Evolutionary conservation across 225 moss, liverwort and hornwort species (phyloP), one percentile per base, ranked within the genome.

Genomic region (Marchantia paleacea): DNA sequence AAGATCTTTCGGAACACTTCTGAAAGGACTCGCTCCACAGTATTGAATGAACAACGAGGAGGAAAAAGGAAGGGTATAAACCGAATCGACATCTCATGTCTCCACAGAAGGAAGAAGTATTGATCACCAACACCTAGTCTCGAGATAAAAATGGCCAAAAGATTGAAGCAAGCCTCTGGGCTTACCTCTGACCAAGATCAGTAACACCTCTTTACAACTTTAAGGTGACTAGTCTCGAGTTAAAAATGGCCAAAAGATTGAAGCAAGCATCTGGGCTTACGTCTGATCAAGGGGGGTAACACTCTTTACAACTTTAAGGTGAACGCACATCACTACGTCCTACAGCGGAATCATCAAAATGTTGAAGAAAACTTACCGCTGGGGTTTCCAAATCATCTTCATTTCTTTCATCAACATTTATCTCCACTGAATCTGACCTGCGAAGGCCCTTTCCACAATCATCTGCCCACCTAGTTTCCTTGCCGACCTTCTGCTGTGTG

Each of bases 381-480:
- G 8, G 48, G 50, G 61, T 26, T 10, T 31, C 81, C 15, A 62
- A 80, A 14, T 80, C 67, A 47, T 86, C 48, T 11, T 76, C 52
- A 7, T 15, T 78, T 0, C 7, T 75, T 73, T 85, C 87, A 29
- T 91, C 92, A 53, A 87, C 83, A 31, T 89, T 82, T 48, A 96
- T 94, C 74, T 94, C 96, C 16, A 84, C 58, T 65, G 58, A 13
- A 31, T 52, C 25, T 52, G 24, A 26, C 28, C 49, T 51, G 0
- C 63, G 52, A 28, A 67, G 0, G 5, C 84, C 54, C 16, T 81
- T 14, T 52, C 69, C 83, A 78, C n/a, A 61, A 12, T 81, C 78
- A 70, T 82, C 82, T 7, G 89, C 89, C 89, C 89, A 89, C 52
- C 86, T 84, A 0, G 84, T 84, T 77, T 86, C 85, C 70, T 88